Conservation (phyloP, 345 rosid genomes). For the Erodium maritimum region DNA sequence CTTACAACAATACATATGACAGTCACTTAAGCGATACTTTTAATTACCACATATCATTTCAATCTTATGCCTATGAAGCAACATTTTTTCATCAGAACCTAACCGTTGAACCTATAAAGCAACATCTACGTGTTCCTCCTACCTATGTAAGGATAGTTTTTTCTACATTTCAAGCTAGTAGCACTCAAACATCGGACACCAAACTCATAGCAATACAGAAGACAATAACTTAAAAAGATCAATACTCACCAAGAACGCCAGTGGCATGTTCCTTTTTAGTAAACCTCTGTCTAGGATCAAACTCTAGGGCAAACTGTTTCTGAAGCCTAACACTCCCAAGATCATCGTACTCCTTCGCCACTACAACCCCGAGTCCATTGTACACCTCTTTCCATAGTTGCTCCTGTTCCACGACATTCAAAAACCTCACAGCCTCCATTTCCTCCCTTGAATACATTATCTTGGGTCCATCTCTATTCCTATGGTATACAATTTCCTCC, state of each 20-base stretch:
- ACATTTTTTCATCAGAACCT: no score
- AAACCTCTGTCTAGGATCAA: slow-evolving; percentile 14
- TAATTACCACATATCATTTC: no score
- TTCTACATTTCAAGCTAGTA: neutral
- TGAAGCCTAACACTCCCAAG: slow-evolving; percentile 32
- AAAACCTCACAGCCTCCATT: slow-evolving; percentile 68
- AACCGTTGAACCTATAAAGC: no score
- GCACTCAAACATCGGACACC: neutral
- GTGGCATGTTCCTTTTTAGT: slow-evolving; percentile 15
- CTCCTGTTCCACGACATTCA: slow-evolving; percentile 38
- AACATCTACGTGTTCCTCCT: no score
- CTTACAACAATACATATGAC: neutral
- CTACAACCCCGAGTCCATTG: slow-evolving; percentile 38
- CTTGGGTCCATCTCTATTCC: slow-evolving; percentile 9
- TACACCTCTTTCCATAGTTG: slow-evolving; percentile 50
- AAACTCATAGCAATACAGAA: neutral
- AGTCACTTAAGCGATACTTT: neutral
- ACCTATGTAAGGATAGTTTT: no score
- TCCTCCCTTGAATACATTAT: slow-evolving; percentile 43
- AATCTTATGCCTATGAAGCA: no score
- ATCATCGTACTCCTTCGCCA: slow-evolving; percentile 39
- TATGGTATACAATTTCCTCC: slow-evolving; percentile 10
- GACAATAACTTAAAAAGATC: neutral
- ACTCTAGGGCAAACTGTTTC: slow-evolving; percentile 18
- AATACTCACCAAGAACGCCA: slow-evolving; percentile 31